Base-by-base conservation (phyloP, 192 early-diverging fungal species). In the Podila epigama region DNA sequence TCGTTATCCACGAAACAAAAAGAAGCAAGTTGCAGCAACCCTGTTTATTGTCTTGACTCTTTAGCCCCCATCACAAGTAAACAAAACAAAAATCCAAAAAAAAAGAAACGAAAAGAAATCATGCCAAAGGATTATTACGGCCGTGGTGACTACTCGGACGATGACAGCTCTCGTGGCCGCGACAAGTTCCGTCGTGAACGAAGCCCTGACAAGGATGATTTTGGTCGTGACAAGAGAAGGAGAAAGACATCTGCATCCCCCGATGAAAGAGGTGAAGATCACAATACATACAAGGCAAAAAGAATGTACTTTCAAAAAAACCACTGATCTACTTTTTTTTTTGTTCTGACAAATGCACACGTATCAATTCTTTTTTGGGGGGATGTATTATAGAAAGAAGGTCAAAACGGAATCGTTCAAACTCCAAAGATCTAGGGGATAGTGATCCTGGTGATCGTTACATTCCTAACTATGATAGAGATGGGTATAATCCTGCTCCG, bases 391-490 rank as follows among this genome's bases (percentile, higher is more conserved):
- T 56, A 77, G 73, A 77, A 60, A 77, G 73, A 42, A 65, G 73
- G 32, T 61, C 73, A 13, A 53, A 56, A 61, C 66, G 73, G 55
- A 77, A 77, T 39, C 57, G 73, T n/a, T 77, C 73, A 1, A 18
- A 60, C 7, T 77, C 73, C 27, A 77, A 77, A 56, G 75, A 80
- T 15, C 22, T 34, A 10, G 75, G 58, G 5, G 80, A 79, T 20
- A 33, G 52, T 2, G 86, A 88, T 20, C 89, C 90, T 1, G 86
- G 89, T 29, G 93, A 95, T 57, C 88, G 85, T 42, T 96, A 95
- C 70, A 87, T 93, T 58, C 93, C 93, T n/a, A 91, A 94, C 55
- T 96, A 95, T 64, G 91, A 91, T 12, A 87, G 92, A 36, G 93
- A 96, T 36, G 90, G 90, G 5, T 91, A 91, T 62, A 67, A 73